Conservation (phyloP, 2,329 filamentous ascomycete species). For the Fusarium sp. region DNA sequence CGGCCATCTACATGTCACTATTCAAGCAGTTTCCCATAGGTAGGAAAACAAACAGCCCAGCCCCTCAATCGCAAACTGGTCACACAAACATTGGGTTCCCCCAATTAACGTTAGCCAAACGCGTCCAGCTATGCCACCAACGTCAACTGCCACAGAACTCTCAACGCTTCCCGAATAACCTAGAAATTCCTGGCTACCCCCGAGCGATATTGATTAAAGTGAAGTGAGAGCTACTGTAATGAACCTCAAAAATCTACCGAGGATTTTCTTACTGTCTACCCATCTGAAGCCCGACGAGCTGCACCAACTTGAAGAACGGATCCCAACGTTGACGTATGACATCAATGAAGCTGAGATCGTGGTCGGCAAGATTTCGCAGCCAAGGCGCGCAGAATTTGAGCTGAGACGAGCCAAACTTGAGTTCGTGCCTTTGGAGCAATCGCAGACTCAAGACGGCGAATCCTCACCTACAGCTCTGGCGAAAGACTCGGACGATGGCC, state of each 20-base stretch:
- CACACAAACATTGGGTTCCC: neutral
- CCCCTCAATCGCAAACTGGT: neutral
- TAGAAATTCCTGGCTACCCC: neutral
- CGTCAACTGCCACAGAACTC: conserved; percentile 3
- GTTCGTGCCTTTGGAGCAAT: conserved; percentile 60
- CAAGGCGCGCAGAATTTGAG: conserved; percentile 82
- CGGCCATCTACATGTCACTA: conserved; percentile 18
- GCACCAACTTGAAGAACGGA: conserved; percentile 73
- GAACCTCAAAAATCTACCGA: conserved; percentile 62
- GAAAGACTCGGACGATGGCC: conserved; percentile 9
- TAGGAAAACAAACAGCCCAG: neutral
- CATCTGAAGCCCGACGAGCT: conserved; percentile 77
- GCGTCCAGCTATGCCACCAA: conserved; percentile 6
- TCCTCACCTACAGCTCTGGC: neutral
- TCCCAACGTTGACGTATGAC: conserved; percentile 79
- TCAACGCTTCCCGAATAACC: conserved; percentile 8
- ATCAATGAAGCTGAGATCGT: conserved; percentile 80
- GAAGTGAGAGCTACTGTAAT: conserved; percentile 34
- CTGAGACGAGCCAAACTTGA: conserved; percentile 76
- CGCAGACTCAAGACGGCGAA: neutral
- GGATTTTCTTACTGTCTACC: conserved; percentile 80
- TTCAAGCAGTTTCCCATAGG: neutral
- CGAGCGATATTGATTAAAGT: neutral
- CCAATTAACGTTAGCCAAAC: neutral
- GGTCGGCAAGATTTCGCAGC: conserved; percentile 79